These are phyloP conservation scores for Millerago galiae DNA, from an alignment of 805 yeast genomes.

Conservation along the genomic window DNA sequence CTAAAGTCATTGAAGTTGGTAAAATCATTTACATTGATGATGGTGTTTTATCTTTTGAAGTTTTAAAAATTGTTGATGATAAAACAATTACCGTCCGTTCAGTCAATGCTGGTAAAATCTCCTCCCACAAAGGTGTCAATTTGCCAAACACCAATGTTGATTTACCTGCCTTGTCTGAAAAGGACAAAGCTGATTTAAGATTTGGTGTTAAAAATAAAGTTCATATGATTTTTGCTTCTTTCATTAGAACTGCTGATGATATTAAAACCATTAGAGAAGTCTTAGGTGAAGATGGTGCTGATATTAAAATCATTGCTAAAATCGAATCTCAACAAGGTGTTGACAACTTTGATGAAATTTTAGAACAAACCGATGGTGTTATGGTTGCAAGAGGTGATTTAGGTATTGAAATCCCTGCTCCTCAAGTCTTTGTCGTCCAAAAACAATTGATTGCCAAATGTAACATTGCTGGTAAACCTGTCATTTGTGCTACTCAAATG, in stretches of 20 bases:
- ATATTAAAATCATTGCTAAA: conserved; percentile 93
- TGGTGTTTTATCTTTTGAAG: conserved; percentile 95
- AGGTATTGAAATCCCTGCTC: conserved; percentile 99
- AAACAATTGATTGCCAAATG: conserved; percentile 98
- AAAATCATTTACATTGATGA: conserved; percentile 93
- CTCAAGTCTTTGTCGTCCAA: conserved; percentile 97
- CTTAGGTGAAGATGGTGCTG: conserved; percentile 94
- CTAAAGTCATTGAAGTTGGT: conserved; percentile 86
- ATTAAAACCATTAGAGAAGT: conserved; percentile 86
- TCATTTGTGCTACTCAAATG: conserved; percentile 99
- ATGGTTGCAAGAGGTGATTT: conserved; percentile 99
- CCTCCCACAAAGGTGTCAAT: conserved; percentile 98
- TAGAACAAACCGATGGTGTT: conserved; percentile 94
- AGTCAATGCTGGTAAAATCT: conserved; percentile 91
- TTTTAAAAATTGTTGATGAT: conserved; percentile 73
- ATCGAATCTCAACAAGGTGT: conserved; percentile 99
- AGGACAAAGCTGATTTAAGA: conserved; percentile 85
- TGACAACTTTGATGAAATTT: conserved; percentile 96
- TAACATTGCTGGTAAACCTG: conserved; percentile 99
- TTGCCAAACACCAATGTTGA: conserved; percentile 98
- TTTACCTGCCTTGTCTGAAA: conserved; percentile 95
- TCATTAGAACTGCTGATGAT: conserved; percentile 92
- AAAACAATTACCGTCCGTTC: conserved; percentile 80
- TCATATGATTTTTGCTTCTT: conserved; percentile 98
- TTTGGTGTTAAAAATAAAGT: conserved; percentile 98